Conservation (phyloP, 805 yeast species). For the Candida pini region DNA sequence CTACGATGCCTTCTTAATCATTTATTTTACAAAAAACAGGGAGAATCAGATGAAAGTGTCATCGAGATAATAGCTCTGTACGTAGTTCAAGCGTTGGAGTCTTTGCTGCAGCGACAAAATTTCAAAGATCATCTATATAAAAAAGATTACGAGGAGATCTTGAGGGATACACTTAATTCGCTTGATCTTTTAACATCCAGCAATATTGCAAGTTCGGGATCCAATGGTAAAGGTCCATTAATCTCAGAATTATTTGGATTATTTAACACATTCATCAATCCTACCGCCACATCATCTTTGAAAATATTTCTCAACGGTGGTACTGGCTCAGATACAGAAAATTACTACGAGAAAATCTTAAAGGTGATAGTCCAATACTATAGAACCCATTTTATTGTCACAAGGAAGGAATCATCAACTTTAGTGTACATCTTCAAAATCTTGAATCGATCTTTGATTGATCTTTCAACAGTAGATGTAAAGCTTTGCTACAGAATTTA, state of each 20-base stretch:
- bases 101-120: constrained; percentile 18
- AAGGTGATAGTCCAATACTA: constrained; percentile 11
- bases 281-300: constrained; percentile 14
- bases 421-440: constrained; percentile 33
- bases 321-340: constrained; percentile 1
- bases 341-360: constrained; percentile 12
- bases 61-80: constrained; percentile 29
- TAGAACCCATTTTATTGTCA: constrained; percentile 9
- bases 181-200: constrained; percentile 9
- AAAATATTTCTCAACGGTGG: constrained; percentile 7
- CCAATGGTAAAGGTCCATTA: constrained; percentile 15
- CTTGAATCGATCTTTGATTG: constrained; percentile 39
- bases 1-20: constrained; percentile 14
- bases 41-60: constrained; percentile 1
- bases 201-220: neutral
- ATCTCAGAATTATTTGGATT: constrained; percentile 16
- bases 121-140: constrained; percentile 23
- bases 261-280: constrained; percentile 15
- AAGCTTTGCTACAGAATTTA: constrained; percentile 33
- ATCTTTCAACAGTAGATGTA: constrained; percentile 37
- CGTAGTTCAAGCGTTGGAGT: constrained; percentile 23
- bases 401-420: constrained; percentile 21
- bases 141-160: constrained; percentile 12
- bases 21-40: constrained; percentile 9
- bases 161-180: constrained; percentile 11